phyloP scores from a whole-genome alignment of 2,329 filamentous ascomycete genomes.

The Rachicladosporium sp. region DNA sequence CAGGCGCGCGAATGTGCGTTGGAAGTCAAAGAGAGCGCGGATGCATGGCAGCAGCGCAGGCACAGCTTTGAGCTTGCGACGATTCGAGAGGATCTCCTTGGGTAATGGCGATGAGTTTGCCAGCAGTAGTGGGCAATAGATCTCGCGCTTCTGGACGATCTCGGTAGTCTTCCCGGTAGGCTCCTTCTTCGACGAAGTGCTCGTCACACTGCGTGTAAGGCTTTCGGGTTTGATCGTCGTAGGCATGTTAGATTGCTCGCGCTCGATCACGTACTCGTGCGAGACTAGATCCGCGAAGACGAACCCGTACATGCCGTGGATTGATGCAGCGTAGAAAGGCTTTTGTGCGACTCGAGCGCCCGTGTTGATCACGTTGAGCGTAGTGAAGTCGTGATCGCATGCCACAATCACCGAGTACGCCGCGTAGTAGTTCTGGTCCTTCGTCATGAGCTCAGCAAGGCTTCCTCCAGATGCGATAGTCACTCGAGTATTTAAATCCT shows the following conservation, averaged over 20 bases:
- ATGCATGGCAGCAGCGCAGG: conserved; percentile 75
- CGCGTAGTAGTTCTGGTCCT: conserved; percentile 62
- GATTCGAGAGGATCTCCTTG: conserved; percentile 54
- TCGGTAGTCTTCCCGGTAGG: conserved; percentile 59
- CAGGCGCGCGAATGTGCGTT: conserved; percentile 30
- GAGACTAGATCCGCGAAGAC: conserved; percentile 86
- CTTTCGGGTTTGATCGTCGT: conserved; percentile 52
- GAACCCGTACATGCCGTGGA: conserved; percentile 86
- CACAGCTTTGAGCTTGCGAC: conserved; percentile 60
- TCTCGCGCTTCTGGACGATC: conserved; percentile 79
- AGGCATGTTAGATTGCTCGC: conserved; percentile 64
- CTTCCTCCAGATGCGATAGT: conserved; percentile 40
- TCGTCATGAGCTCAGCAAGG: conserved; percentile 54
- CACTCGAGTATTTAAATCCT: conserved; percentile 82
- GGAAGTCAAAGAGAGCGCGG: conserved; percentile 81
- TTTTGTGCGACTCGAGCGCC: conserved; percentile 65
- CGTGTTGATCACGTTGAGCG: conserved; percentile 70
- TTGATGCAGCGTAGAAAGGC: conserved; percentile 78
- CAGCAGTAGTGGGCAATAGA: conserved; percentile 79
- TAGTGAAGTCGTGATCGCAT: conserved; percentile 68
- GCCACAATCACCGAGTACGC: conserved; percentile 78
- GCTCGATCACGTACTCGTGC: conserved; percentile 81
- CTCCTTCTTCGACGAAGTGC: conserved; percentile 56
- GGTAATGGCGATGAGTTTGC: conserved; percentile 64
- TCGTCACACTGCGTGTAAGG: conserved; percentile 61